Evolutionary conservation across 169 alveolate genomes (phyloP).

Genomic region (Plasmodium blacklocki): DNA sequence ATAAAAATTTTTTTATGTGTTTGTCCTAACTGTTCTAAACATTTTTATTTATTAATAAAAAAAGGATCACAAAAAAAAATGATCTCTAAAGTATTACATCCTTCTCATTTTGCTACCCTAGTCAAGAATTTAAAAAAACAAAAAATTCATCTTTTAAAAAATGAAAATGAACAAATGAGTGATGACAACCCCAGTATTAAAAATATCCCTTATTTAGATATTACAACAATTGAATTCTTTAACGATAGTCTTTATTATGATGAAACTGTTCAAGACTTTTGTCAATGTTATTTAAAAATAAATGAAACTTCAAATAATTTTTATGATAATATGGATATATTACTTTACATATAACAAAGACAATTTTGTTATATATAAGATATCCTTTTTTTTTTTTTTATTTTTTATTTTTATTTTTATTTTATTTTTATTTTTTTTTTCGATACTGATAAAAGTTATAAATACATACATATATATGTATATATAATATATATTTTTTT

Average conservation of each 20-base stretch:
- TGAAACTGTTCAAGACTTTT: constrained; percentile 9
- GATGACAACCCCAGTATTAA: background rate
- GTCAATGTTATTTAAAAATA: constrained; percentile 32
- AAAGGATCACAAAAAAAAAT: constrained; percentile 25
- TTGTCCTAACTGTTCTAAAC: constrained; percentile 54
- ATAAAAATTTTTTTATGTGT: constrained; percentile 29
- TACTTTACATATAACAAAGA: constrained; percentile 9
- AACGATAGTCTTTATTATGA: background rate
- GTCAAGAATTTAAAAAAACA: constrained; percentile 20
- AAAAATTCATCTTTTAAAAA: background rate
- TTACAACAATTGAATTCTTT: constrained; percentile 12
- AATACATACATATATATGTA: background rate
- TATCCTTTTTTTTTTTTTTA: too few species aligned
- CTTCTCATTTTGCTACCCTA: constrained; percentile 15
- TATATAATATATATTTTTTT: background rate
- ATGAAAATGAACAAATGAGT: background rate
- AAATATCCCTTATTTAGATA: constrained; percentile 5
- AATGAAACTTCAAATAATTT: constrained; percentile 17
- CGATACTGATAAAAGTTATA: too few species aligned
- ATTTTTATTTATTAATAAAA: constrained; percentile 48
- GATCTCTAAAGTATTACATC: constrained; percentile 44
- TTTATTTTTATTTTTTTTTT: too few species aligned
- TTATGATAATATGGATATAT: constrained; percentile 18
- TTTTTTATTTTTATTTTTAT: too few species aligned
- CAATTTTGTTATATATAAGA: too few species aligned